Conservation (phyloP, 2,329 filamentous ascomycete genomes). For the Coniochaeta prunicola region DNA sequence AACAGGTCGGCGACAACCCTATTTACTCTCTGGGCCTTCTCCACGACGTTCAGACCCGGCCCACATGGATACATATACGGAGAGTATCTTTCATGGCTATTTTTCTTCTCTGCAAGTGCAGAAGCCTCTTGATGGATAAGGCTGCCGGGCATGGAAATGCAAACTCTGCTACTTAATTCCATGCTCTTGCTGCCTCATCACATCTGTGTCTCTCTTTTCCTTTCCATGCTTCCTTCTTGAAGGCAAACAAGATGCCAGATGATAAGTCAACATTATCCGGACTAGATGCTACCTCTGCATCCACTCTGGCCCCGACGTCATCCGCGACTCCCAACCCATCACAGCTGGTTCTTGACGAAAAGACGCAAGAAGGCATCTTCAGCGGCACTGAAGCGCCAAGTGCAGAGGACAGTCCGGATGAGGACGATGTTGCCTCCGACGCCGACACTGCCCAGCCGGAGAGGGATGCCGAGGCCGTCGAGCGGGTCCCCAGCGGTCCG, state of each 20-base stretch:
- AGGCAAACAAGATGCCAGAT: background rate
- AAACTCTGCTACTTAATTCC: background rate
- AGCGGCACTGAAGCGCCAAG: background rate
- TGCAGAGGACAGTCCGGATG: background rate
- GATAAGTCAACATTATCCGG: background rate
- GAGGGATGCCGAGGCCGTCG: conserved; percentile 21
- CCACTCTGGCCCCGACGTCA: background rate
- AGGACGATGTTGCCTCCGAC: background rate
- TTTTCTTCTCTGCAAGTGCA: background rate
- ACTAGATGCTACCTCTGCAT: background rate
- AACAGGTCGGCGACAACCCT: background rate
- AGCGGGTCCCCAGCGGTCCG: conserved; percentile 28
- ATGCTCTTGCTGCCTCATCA: background rate
- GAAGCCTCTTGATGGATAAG: background rate
- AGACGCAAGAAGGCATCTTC: background rate
- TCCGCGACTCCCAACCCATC: background rate
- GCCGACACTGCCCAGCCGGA: background rate
- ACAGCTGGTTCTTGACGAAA: background rate
- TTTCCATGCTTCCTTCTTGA: background rate
- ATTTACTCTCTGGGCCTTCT: background rate
- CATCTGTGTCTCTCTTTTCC: background rate
- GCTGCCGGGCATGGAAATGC: background rate
- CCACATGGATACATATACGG: conserved; percentile 1
- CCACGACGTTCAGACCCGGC: background rate
- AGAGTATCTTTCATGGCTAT: background rate